Conservation (phyloP, 805 yeast genomes). For the Cyberlindnera maclurae region DNA sequence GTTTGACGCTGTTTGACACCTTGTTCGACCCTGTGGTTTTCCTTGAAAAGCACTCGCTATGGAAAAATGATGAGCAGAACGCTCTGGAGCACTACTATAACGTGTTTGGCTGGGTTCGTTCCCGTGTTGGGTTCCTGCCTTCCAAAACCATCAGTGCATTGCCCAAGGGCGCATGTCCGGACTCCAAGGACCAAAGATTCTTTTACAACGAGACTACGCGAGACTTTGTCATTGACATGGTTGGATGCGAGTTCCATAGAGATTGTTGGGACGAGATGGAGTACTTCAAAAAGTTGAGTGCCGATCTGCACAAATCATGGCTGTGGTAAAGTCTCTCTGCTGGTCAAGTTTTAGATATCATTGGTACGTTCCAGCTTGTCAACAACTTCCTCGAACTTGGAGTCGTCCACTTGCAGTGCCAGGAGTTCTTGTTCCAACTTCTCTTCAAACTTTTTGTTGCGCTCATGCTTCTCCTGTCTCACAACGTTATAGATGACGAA, state of each 20-base stretch:
- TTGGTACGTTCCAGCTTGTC: constrained; percentile 10
- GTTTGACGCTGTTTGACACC: constrained; percentile 29
- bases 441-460: constrained; percentile 39
- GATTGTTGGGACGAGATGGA: constrained; percentile 36
- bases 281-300: constrained; percentile 27
- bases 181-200: constrained; percentile 25
- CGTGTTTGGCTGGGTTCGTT: constrained; percentile 33
- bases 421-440: constrained; percentile 15
- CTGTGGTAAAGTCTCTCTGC: background rate
- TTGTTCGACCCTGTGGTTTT: constrained; percentile 37
- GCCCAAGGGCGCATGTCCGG: constrained; percentile 32
- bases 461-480: constrained; percentile 46
- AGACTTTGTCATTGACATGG: constrained; percentile 33
- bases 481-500: constrained; percentile 54
- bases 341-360: constrained; percentile 4
- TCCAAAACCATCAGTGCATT: constrained; percentile 30
- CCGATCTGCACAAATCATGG: constrained; percentile 29
- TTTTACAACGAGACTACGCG: constrained; percentile 30
- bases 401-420: constrained; percentile 13
- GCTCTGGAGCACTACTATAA: constrained; percentile 32
- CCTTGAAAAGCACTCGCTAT: constrained; percentile 32
- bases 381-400: constrained; percentile 12
- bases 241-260: constrained; percentile 31
- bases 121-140: constrained; percentile 34
- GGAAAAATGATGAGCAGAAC: constrained; percentile 32